Evolutionary conservation across 2,329 filamentous ascomycete genomes (phyloP), one percentile per base, ranked within the genome.

Genomic region (Penicillium frequentans): DNA sequence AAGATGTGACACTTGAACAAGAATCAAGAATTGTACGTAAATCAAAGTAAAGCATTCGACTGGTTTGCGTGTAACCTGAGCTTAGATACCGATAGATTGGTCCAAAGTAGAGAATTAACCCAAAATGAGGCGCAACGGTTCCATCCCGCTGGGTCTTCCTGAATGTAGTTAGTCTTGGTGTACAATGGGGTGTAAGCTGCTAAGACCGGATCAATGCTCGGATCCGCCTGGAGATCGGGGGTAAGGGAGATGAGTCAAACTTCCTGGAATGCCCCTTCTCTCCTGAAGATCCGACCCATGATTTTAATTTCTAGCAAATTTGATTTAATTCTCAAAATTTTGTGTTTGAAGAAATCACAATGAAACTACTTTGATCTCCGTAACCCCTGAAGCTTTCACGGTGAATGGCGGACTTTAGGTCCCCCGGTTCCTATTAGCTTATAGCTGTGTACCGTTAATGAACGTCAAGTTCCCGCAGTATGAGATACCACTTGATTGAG

Each of bases 281-380:
- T 67, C 65, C 66, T 68, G 65, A 68, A 68, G 65, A 68, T 68
- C 66, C 51, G 55, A 59, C 27, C 27, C 27, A 29, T 53, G 16
- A 9, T 19, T 16, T 50, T 11, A 43, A 10, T 33, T 27, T 44
- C 42, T 10, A 31, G 14, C n/a, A 35, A 42, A 31, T 56, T 37
- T n/a, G 14, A 31, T 24, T 49, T 45, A 27, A n/a, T 37, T 50
- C 33, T 11, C 6, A n/a, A 16, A 29, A 16, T 49, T 49, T 35
- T 13, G n/a, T 31, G 7, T 14, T 37, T 50, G 3, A 26, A 23
- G 29, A 14, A 33, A 14, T 16, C 31, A 33, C 6, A 31, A 14
- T 33, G 14, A 33, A 33, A 33, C 31, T 33, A 14, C 5, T 16
- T 5, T 31, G 11, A 31, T 51, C 35, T 1, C 21, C 23, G 16